Base-by-base conservation (phyloP, 2,329 filamentous ascomycete species). In the Graphilbum fragrans region DNA sequence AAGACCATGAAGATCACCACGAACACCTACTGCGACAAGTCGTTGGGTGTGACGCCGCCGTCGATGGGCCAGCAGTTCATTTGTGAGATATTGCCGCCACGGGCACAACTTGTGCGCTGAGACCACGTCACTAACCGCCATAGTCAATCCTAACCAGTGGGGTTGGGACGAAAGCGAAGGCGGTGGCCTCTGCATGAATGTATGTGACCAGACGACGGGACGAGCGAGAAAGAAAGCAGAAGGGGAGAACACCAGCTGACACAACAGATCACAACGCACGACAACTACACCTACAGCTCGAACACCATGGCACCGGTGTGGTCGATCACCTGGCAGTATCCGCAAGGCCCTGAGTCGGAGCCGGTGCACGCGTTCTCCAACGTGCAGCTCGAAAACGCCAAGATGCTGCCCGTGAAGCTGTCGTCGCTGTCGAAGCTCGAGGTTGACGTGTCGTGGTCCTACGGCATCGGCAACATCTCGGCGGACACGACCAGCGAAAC, bases 121-220 rank as follows among this genome's bases (percentile, higher is more conserved):
- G 4, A 14, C 17, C 12, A 18, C 34, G 8, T 38, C 3, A 19
- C 41, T 45, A 34, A 41, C 35, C 10, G 11, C 14, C 19, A 5
- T 18, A 73, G 70, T 72, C 42, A 73, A 74, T 50, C 70, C 70
- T 37, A 74, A 74, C 48, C 70, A 72, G 55, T 74, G 70, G 70
- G 67, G 66, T 48, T 62, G 66, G 51, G 48, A 57, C 19, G 49
- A 55, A 12, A 57, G 57, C 10, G 52, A 57, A 16, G 50, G 53
- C 2, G 67, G 67, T 31, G 53, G 49, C 17, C 52, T 74, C 21
- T 74, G 71, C 53, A 61, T 74, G 62, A 69, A 71, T 57, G 70
- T 73, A 58, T 55, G 70, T 63, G 23, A n/a, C n/a, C n/a, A n/a
- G n/a, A n/a, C n/a, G n/a, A n/a, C n/a, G n/a, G n/a, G n/a, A n/a